Evolutionary conservation across 2,329 filamentous ascomycete species (phyloP), one percentile per base, ranked within the genome.

Genomic region (Dothistroma septosporum): DNA sequence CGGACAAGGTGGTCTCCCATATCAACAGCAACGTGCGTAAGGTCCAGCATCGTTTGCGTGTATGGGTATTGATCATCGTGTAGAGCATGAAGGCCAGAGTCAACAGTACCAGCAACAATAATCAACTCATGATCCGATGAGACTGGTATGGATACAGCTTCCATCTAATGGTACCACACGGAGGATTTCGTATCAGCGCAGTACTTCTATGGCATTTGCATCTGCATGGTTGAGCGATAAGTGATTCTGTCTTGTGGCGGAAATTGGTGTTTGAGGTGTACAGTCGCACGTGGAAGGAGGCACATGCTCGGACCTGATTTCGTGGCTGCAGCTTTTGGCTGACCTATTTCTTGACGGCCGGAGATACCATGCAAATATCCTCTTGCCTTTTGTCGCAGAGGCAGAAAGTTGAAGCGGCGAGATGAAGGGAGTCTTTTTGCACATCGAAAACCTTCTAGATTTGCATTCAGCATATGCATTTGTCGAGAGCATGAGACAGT

Each of bases 1-100:
- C 68, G 75, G 69, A 33, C 76, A 74, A 63, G 77, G 77, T 66
- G 77, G 76, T 68, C 74, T 79, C 67, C 79, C 79, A 71, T 81
- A 32, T 11, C 55, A 82, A 64, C 73, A 73, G 66, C 73, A 74
- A 66, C 73, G 70, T 73, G 65, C 68, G 70, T 71, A 64, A 65
- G 48, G 55, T 52, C 56, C 55, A 63, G 53, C 54, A 59, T 57
- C 59, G 58, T 53, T 50, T 54, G 57, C 55, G 53, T 50, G 58
- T 49, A 32, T 48, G 58, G 56, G 57, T 63, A 63, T 65, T 68
- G 62, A 69, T 61, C 46, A 44, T 55, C 50, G 52, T 61, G 54
- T 61, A 69, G 66, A 61, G 58, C 61, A 62, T 61, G 67, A 68
- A 60, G 56, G 59, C 24, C 52, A 50, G 44, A 59, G 49, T 56